These are phyloP conservation scores for Candida argentea DNA, from an alignment of 805 yeast species.

Conservation along the genomic window DNA sequence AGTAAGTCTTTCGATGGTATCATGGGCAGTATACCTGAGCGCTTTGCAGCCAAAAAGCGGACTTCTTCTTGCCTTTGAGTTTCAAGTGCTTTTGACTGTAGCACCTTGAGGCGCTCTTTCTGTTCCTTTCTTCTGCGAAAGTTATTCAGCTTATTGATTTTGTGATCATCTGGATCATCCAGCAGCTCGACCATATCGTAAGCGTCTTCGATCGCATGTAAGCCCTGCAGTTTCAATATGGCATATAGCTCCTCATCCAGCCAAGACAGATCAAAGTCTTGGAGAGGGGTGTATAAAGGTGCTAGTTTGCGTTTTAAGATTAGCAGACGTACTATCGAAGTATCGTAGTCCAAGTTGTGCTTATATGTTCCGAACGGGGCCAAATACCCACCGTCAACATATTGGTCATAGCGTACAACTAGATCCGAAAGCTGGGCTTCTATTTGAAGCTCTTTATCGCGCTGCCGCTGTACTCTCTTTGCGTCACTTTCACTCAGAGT, in stretches of 20 bases:
- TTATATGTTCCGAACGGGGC: slow-evolving; percentile 89
- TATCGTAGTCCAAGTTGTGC: slow-evolving; percentile 64
- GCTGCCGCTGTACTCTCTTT: slow-evolving; percentile 22
- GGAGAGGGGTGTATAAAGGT: slow-evolving; percentile 85
- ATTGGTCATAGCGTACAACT: slow-evolving; percentile 52
- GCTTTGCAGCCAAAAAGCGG: slow-evolving; percentile 19
- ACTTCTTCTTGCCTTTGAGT: slow-evolving; percentile 26
- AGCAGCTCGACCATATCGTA: slow-evolving; percentile 37
- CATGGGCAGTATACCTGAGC: slow-evolving; percentile 7
- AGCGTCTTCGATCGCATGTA: slow-evolving; percentile 49
- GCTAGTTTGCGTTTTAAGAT: slow-evolving; percentile 67
- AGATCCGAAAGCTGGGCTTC: slow-evolving; percentile 48
- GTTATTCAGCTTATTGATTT: slow-evolving; percentile 38
- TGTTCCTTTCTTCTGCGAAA: slow-evolving; percentile 39
- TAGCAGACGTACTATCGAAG: slow-evolving; percentile 59
- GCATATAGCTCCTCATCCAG: slow-evolving; percentile 51
- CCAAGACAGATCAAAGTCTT: slow-evolving; percentile 70
- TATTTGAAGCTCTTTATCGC: slow-evolving; percentile 43
- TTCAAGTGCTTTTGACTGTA: slow-evolving; percentile 20
- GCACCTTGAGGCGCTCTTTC: slow-evolving; percentile 33
- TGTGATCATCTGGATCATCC: slow-evolving; percentile 57
- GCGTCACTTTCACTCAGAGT: slow-evolving; percentile 13
- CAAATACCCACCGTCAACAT: slow-evolving; percentile 87
- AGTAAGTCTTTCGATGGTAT: slow-evolving; percentile 37
- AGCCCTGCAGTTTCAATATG: slow-evolving; percentile 36